Base-by-base conservation (phyloP, 2,329 filamentous ascomycete genomes). In the Monosporascus sp. region DNA sequence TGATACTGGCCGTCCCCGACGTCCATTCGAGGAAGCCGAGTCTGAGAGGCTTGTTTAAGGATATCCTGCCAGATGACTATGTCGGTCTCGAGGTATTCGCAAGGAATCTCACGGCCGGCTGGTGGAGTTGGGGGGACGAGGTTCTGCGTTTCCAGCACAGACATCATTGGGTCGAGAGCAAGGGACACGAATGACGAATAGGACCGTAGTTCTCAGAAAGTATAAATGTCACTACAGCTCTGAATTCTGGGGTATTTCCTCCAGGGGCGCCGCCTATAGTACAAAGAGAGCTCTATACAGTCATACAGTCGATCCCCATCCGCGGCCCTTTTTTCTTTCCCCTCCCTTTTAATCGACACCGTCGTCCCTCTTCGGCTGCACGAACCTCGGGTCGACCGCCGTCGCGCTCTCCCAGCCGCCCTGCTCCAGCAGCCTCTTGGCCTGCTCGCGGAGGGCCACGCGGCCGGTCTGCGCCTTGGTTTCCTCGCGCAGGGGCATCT, bases 51-150 rank as follows among this genome's bases (percentile, higher is more conserved):
- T 59, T 89, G 22, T 79, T 90, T 48, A 76, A 80, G 51, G 70
- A 75, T 4, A 61, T 84, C n/a, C 62, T 89, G 27, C 72, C 73
- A 0, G 58, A 63, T 3, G 67, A 73, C 2, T 85, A 83, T 59
- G 63, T 66, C 17, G 87, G 80, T 2, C 72, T 92, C n/a, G 89
- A 94, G 68, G 74, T 92, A 2, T 94, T 93, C 71, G 86, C 88
- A 1, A 77, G 89, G 52, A 83, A 87, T 64, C 70, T 90, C 45
- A 89, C 88, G 2, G 78, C 82, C 7, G 86, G 86, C 0, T 93
- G 89, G 89, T 88, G 84, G 79, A 80, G 81, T 27, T 92, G 87
- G 88, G 89, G 89, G 3, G 79, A 91, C 60, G 84, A 93, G 62
- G 85, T 82, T 8, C 68, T 90, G 53, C 81, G 81, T 55, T 91